Evolutionary conservation across 2,329 filamentous ascomycete genomes (phyloP), one percentile per base, ranked within the genome.

Genomic region (Pseudocercospora pini-densiflorae): DNA sequence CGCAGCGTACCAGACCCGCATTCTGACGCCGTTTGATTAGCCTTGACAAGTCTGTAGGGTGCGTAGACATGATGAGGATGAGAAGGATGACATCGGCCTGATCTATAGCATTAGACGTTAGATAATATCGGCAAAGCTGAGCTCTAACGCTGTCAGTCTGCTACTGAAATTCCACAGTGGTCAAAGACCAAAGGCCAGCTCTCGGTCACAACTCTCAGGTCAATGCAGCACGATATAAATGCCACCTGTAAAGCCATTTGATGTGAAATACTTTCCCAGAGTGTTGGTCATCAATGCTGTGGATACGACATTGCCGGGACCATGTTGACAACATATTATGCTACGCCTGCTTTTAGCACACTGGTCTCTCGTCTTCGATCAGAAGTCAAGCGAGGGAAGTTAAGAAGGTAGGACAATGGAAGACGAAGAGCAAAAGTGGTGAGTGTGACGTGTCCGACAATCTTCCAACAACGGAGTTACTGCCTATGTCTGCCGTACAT

Each of bases 11-110:
- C 59, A 66, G 23, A 66, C 64, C 54, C 54, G 54, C 9, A n/a
- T 66, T 2, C 24, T 66, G 12, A 58, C 53, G n/a, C 64, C 64
- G 2, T 62, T 49, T 29, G 51, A 55, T 31, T 55, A 54, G 54
- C 9, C 59, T 27, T 27, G 5, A 27, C 5, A 27, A 27, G 2
- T 27, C 24, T 5, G 7, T 33, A 5, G 31, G 10, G 10, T 33
- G 31, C 31, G 31, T 2, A 3, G 31, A 33, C 31, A 7, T 12
- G 31, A 33, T 4, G 31, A 33, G 16, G 40, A n/a, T 2, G 40
- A n/a, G 5, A 2, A 19, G 16, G 16, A 16, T 43, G 40, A 43
- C 16, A 43, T 43, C 1, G 5, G 16, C 40, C 19, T 8, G 1
- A 43, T 43, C 5, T 43, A 19, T 7, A 43, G 33, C 33, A 16